phyloP scores from a whole-genome alignment of 2,329 filamentous ascomycete species.

The Balansia obtecta region DNA sequence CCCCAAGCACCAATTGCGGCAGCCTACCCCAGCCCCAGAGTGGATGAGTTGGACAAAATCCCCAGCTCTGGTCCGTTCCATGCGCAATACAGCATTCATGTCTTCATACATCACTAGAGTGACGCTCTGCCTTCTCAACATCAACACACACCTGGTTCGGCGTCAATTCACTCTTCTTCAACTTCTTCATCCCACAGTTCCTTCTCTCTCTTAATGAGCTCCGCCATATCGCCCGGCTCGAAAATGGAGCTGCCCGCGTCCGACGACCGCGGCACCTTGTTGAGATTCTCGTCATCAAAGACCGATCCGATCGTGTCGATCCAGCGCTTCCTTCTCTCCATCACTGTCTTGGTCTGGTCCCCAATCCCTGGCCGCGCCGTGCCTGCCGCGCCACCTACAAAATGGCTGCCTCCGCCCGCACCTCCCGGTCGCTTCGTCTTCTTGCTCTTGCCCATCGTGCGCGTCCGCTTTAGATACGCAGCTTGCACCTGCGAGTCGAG shows the following conservation, averaged over 20 bases:
- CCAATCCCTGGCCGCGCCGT: conserved; percentile 72
- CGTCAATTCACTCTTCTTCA: conserved; percentile 42
- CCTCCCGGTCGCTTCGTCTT: conserved; percentile 75
- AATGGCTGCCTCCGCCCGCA: conserved; percentile 58
- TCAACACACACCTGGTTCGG: neutral
- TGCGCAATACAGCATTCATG: too few relatives aligned
- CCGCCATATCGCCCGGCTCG: conserved; percentile 57
- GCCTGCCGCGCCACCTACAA: conserved; percentile 44
- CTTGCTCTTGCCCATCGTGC: conserved; percentile 87
- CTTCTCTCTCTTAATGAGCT: conserved; percentile 61
- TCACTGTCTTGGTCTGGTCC: conserved; percentile 78
- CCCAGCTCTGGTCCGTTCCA: neutral
- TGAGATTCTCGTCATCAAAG: conserved; percentile 70
- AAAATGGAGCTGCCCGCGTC: conserved; percentile 63
- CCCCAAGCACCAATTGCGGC: too few relatives aligned
- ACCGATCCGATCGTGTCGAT: conserved; percentile 83
- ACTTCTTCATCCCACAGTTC: conserved; percentile 74
- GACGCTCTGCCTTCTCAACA: too few relatives aligned
- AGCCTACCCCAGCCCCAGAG: neutral
- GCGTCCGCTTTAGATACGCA: conserved; percentile 89
- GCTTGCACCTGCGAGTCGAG: conserved; percentile 90
- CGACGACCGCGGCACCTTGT: conserved; percentile 52
- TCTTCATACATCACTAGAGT: too few relatives aligned
- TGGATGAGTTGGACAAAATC: neutral
- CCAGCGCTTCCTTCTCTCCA: conserved; percentile 86